phyloP scores from a whole-genome alignment of 2,329 filamentous ascomycete genomes.

The Aspergillus versicolor region DNA sequence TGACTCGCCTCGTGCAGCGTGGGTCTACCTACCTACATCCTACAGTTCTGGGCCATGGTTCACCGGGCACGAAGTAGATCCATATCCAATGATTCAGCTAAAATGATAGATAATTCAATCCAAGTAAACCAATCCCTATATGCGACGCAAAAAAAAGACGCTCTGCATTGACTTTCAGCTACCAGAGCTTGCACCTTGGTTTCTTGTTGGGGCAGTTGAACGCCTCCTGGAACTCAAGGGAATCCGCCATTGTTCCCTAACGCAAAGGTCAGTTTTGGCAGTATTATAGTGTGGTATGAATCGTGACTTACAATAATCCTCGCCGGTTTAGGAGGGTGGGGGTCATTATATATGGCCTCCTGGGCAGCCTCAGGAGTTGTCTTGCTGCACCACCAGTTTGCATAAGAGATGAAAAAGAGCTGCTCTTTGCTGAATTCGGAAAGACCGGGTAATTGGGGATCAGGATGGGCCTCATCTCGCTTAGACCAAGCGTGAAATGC shows the following conservation, averaged over 20 bases:
- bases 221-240: slow-evolving; percentile 64
- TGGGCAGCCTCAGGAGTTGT: slow-evolving; percentile 58
- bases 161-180: slow-evolving; percentile 18
- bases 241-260: slow-evolving; percentile 65
- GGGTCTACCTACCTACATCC: not conserved
- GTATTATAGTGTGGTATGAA: not conserved
- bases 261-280: slow-evolving; percentile 7
- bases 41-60: not conserved
- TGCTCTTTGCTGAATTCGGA: slow-evolving; percentile 65
- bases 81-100: too few species aligned
- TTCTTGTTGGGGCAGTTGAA: slow-evolving; percentile 66
- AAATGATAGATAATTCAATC: not conserved
- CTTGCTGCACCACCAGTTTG: slow-evolving; percentile 67
- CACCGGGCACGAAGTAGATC: too few species aligned
- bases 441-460: slow-evolving; percentile 59
- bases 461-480: slow-evolving; percentile 52
- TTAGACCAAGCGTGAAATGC: slow-evolving; percentile 66
- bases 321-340: slow-evolving; percentile 64
- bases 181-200: slow-evolving; percentile 71
- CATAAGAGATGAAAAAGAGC: slow-evolving; percentile 67
- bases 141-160: too few species aligned
- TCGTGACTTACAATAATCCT: slow-evolving; percentile 49
- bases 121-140: not conserved
- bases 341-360: slow-evolving; percentile 60
- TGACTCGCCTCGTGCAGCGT: not conserved